phyloP scores from a whole-genome alignment of 495 filamentous ascomycete genomes.

The Neurospora sp. region DNA sequence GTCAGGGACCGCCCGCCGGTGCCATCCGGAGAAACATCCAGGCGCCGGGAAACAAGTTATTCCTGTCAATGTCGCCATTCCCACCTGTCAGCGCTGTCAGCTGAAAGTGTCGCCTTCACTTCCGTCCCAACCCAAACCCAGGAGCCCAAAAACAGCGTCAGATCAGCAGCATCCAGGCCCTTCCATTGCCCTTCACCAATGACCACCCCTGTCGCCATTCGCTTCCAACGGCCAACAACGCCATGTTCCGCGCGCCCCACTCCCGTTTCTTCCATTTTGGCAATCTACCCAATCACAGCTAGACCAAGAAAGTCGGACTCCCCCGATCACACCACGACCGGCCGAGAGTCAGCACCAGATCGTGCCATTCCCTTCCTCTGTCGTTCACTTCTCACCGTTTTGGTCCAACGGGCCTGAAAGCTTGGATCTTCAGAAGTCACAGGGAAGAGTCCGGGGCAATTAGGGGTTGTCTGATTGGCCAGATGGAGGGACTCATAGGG shows the following conservation, averaged over 20 bases:
- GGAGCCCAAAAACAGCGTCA: neutral
- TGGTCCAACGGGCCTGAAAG: neutral
- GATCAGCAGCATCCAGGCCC: neutral
- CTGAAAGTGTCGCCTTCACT: neutral
- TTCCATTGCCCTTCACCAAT: neutral
- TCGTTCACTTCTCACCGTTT: neutral
- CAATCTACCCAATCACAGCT: neutral
- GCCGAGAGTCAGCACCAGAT: conserved; percentile 2
- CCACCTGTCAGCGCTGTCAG: neutral
- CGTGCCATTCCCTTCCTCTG: neutral
- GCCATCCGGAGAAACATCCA: neutral
- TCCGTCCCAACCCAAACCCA: neutral
- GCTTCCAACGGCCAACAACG: neutral
- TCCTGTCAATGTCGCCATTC: neutral
- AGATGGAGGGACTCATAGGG: neutral
- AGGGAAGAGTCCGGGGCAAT: neutral
- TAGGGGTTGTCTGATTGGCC: neutral
- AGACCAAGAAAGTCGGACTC: neutral
- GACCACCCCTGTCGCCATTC: neutral
- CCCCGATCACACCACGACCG: conserved; percentile 10
- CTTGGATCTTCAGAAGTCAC: neutral
- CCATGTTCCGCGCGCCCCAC: neutral
- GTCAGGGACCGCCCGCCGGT: neutral
- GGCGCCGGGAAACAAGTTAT: neutral
- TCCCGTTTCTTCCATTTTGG: neutral